These are phyloP conservation scores for Sarcodon aspratus DNA, from an alignment of 768 basidiomycete species.

Conservation along the genomic window DNA sequence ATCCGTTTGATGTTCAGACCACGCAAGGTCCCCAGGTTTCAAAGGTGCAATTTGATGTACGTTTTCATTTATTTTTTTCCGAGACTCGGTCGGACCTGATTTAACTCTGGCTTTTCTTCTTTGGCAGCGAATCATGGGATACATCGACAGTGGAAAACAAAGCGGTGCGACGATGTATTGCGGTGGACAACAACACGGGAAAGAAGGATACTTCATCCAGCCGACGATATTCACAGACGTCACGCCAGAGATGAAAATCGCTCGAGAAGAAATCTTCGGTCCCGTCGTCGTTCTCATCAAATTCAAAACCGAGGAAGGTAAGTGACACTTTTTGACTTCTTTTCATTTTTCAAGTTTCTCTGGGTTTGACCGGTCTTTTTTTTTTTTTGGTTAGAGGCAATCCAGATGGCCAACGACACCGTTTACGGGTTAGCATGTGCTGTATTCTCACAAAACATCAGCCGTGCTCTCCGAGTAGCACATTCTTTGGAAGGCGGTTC, in stretches of 20 bases:
- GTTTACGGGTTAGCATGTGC: slow-evolving; percentile 80
- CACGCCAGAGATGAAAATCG: slow-evolving; percentile 45
- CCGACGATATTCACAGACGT: slow-evolving; percentile 55
- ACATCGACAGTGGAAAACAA: slow-evolving; percentile 48
- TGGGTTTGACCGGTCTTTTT: too few relatives aligned
- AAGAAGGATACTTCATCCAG: slow-evolving; percentile 50
- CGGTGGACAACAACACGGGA: slow-evolving; percentile 42
- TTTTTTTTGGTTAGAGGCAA: slow-evolving; percentile 23
- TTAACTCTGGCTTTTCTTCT: too few relatives aligned
- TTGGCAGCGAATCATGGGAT: slow-evolving; percentile 42
- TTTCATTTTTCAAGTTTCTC: too few relatives aligned
- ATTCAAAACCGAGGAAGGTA: slow-evolving; percentile 45
- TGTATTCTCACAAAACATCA: slow-evolving; percentile 68
- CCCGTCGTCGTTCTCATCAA: slow-evolving; percentile 57
- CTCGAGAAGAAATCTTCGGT: slow-evolving; percentile 51
- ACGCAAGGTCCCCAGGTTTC: slow-evolving; percentile 36
- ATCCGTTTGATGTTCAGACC: slow-evolving; percentile 41
- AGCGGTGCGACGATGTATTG: slow-evolving; percentile 45
- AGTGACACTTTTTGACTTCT: too few relatives aligned
- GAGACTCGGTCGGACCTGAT: too few relatives aligned
- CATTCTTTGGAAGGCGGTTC: slow-evolving; percentile 39
- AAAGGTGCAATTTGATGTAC: slow-evolving; percentile 58
- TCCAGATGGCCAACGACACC: slow-evolving; percentile 76
- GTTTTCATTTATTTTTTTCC: slow-evolving; percentile 10
- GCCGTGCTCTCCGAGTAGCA: slow-evolving; percentile 60